Conservation (phyloP, 352 stramenopile genomes). For the Thalassiosira exigua region DNA sequence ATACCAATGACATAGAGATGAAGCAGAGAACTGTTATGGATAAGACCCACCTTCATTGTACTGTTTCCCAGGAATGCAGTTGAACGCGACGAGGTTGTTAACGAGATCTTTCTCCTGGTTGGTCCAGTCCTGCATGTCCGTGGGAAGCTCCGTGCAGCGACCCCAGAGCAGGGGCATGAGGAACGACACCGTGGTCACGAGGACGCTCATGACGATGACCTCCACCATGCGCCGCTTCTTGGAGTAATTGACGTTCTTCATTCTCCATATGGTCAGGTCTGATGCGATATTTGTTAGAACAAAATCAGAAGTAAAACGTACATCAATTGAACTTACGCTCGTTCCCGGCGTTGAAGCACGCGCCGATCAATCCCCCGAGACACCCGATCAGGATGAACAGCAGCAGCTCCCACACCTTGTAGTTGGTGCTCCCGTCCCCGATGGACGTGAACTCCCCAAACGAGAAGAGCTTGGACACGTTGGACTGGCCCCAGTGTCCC, state of each 20-base stretch:
- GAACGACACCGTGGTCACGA: conserved; percentile 85
- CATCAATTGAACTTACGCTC: too few species aligned
- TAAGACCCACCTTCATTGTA: conserved; percentile 90
- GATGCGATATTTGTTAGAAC: too few species aligned
- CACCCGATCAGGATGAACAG: conserved; percentile 97
- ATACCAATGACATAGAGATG: background rate
- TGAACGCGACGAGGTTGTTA: conserved; percentile 90
- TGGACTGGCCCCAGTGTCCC: conserved; percentile 82
- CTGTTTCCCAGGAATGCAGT: conserved; percentile 91
- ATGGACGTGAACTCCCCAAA: conserved; percentile 89
- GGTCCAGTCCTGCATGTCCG: conserved; percentile 88
- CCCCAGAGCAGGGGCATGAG: conserved; percentile 85
- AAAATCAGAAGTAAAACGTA: too few species aligned
- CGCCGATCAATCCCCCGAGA: conserved; percentile 95
- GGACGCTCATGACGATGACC: conserved; percentile 68
- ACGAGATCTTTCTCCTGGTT: conserved; percentile 88
- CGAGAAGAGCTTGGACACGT: conserved; percentile 88
- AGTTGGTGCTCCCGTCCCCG: conserved; percentile 76
- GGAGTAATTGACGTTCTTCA: conserved; percentile 82
- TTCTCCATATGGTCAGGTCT: conserved; percentile 90
- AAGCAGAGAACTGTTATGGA: background rate
- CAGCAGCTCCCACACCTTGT: conserved; percentile 93
- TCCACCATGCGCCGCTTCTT: conserved; percentile 73
- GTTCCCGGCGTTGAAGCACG: conserved; percentile 96
- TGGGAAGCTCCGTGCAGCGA: conserved; percentile 85